Conservation (phyloP, 2,329 filamentous ascomycete genomes). For the Leptographium wingfieldii region DNA sequence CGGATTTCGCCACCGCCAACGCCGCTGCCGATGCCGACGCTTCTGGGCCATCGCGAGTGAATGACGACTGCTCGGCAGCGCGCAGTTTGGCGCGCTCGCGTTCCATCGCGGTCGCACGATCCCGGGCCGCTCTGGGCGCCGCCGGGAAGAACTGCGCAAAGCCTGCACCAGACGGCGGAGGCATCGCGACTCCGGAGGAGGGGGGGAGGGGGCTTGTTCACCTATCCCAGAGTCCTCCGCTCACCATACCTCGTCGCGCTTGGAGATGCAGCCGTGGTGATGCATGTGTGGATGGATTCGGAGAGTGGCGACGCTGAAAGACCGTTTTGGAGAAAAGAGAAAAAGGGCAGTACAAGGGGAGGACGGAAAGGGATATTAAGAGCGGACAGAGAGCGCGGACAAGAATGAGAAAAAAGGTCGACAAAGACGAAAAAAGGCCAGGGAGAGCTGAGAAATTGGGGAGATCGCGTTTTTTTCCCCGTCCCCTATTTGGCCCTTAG, state of each 20-base stretch:
- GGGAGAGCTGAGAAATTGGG: background rate
- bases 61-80: constrained; percentile 22
- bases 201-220: constrained; percentile 19
- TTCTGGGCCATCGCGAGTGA: constrained; percentile 19
- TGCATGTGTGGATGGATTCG: constrained; percentile 20
- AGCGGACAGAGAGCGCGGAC: background rate
- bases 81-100: constrained; percentile 46
- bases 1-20: background rate
- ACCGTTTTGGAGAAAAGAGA: background rate
- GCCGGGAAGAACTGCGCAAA: constrained; percentile 81
- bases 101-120: constrained; percentile 39
- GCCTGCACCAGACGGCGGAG: constrained; percentile 63
- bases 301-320: background rate
- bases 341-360: constrained; percentile 11
- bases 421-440: background rate
- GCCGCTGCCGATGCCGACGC: background rate
- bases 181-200: constrained; percentile 49
- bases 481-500: background rate
- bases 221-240: constrained; percentile 38
- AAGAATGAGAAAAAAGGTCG: background rate
- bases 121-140: constrained; percentile 53
- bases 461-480: constrained; percentile 2
- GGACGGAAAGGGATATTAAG: constrained; percentile 1
- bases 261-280: constrained; percentile 16
- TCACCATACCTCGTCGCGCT: constrained; percentile 39